Evolutionary conservation across 2,329 filamentous ascomycete genomes (phyloP), one percentile per base, ranked within the genome.

Genomic region (Pseudodiploospora longispora): DNA sequence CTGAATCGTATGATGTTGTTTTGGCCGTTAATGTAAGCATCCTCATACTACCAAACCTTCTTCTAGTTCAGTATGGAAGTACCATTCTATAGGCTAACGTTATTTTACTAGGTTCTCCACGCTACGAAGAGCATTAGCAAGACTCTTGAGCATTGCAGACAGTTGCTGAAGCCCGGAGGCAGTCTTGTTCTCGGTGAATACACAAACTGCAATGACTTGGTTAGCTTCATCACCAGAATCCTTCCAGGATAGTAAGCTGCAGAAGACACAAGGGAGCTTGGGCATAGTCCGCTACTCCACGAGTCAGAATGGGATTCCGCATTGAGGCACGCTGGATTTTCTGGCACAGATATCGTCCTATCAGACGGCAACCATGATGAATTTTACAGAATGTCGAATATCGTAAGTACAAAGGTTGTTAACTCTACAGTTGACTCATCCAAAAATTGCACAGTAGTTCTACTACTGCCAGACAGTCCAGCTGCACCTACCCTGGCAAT

Each of bases 1-100:
- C 32, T 1, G 41, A 41, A 19, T 41, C 46, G 6, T 54, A 51
- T 37, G 53, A 55, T 37, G 34, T 54, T 6, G 36, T 53, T 12
- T 43, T 53, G 30, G 64, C 27, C 0, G 36, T 39, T 5, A n/a
- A n/a, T 44, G 42, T 36, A 33, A 9, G 8, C 36, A 44, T 19
- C 40, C 42, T 5, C 31, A 38, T 9, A 7, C 40, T 1, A 44
- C 32, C 6, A 35, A 36, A n/a, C n/a, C n/a, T n/a, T n/a, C n/a
- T n/a, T n/a, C n/a, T n/a, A n/a, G n/a, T n/a, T n/a, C n/a, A n/a
- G n/a, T n/a, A n/a, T n/a, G n/a, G 6, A 32, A 44, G 19, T 40
- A 40, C 27, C 27, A 38, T 8, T 40, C 35, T 6, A 12, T 36
- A 6, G 35, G 34, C 5, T 10, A 41, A 10, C 42, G 35, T 8